Evolutionary conservation across 371 early-diverging fungal species (phyloP), one percentile per base, ranked within the genome.

Genomic region (Funneliformis caledonium): DNA sequence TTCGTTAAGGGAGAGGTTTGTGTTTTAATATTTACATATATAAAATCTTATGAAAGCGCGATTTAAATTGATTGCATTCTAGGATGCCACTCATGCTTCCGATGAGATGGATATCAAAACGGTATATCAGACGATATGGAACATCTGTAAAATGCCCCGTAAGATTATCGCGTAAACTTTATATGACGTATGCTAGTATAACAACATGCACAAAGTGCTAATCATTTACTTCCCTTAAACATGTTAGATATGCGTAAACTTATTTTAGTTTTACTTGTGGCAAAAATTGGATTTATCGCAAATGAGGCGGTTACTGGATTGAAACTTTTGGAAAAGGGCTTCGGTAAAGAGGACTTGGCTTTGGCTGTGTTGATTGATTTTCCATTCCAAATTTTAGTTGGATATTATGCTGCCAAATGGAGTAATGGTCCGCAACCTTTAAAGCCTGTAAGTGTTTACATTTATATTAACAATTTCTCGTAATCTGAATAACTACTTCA

Each of bases 391-490:
- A 92, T 99, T 72, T 87, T 97, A 80, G 96, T 98, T 87, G 99
- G 99, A 4, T 98, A 97, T 84, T 96, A 96, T 85, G 98, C 97
- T 0, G 99, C 97, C 26, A 93, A 94, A 81, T 98, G 98, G 98
- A 96, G 96, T 47, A 91, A 88, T 79, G 98, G 97, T 0, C 83
- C 86, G 14, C 87, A 93, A 47, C 97, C 98, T 2, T 85, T 97
- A 81, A 91, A 89, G 62, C 97, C 98, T 37, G 95, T 95, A 90
- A 84, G 90, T 86, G 4, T 6, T 31, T 65, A 31, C 8, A 48
- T 31, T 42, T 26, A 42, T 33, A n/a, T n/a, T n/a, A 48, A 19
- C 2, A 42, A 72, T 37, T 0, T 37, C 22, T 93, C 80, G 92
- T 91, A 4, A 79, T 92, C n/a, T 85, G 90, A 1, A 90, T 90